These are phyloP conservation scores for Crithidia expoeki DNA, from an alignment of 208 protist genomes.

Conservation along the genomic window DNA sequence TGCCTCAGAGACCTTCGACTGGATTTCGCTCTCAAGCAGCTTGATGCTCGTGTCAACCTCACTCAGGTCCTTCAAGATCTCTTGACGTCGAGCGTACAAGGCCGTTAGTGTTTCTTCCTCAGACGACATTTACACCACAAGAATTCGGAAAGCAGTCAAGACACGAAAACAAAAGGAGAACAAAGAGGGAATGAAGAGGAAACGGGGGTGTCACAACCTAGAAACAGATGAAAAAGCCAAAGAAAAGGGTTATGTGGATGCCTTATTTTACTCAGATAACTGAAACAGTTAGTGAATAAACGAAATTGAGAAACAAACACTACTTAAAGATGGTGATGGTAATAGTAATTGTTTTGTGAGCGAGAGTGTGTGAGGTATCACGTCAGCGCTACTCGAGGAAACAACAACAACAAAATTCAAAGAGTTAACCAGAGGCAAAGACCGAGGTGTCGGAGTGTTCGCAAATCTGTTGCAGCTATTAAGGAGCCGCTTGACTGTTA, in stretches of 20 bases:
- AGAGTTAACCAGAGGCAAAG: not conserved
- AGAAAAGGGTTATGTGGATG: not conserved
- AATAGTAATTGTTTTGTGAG: constrained; percentile 6
- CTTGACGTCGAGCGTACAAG: constrained; percentile 77
- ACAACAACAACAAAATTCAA: constrained; percentile 1
- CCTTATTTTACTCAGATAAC: constrained; percentile 10
- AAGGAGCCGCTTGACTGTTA: constrained; percentile 2
- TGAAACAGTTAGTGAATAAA: constrained; percentile 8
- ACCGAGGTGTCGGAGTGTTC: not conserved
- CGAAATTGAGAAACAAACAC: constrained; percentile 6
- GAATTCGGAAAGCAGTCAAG: constrained; percentile 10
- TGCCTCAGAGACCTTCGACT: constrained; percentile 37
- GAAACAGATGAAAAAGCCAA: not conserved
- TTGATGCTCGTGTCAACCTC: constrained; percentile 81
- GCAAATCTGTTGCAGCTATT: constrained; percentile 6
- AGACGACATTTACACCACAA: constrained; percentile 39
- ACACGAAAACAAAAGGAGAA: constrained; percentile 18
- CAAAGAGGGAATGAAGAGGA: not conserved
- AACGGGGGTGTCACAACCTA: not conserved
- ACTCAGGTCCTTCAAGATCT: constrained; percentile 77
- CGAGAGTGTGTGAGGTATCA: constrained; percentile 2
- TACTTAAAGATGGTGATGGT: constrained; percentile 1
- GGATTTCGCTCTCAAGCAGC: constrained; percentile 62
- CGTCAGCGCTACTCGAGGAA: constrained; percentile 4
- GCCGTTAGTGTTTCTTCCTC: constrained; percentile 70